Conservation (phyloP, 345 rosid genomes). For the Eucalyptus camaldulensis region DNA sequence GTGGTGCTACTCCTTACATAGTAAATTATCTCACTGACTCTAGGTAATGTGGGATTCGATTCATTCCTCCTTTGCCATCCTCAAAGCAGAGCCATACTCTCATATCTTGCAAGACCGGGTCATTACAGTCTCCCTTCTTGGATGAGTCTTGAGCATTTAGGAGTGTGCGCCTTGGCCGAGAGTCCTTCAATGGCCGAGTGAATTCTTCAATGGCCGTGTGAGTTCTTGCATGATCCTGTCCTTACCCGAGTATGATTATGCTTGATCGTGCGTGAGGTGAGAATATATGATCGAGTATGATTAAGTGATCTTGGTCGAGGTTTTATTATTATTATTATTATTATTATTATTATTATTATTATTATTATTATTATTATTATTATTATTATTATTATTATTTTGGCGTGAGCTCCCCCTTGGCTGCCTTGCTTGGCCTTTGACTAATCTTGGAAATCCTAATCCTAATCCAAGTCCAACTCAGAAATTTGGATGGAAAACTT, state of each 20-base stretch:
- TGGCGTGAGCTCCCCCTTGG: neutral
- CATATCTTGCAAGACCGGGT: too few species aligned
- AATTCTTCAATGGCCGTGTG: neutral
- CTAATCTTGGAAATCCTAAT: neutral
- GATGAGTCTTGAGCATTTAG: neutral
- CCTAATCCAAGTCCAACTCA: neutral
- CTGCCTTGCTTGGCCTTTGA: neutral
- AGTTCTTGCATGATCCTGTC: neutral
- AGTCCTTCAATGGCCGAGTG: neutral
- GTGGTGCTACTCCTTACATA: too few species aligned
- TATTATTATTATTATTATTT: too few species aligned
- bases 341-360: too few species aligned
- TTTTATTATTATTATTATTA: too few species aligned
- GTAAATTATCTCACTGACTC: too few species aligned
- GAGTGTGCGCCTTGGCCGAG: neutral
- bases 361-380: too few species aligned
- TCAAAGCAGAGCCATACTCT: neutral
- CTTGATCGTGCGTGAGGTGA: neutral
- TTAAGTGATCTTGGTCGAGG: neutral
- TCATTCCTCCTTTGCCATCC: neutral
- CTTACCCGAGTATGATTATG: too few species aligned
- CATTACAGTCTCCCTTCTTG: neutral
- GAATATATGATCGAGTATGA: neutral
- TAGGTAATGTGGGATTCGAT: rapidly evolving
- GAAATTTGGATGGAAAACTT: neutral